Evolutionary conservation across 192 early-diverging fungal species (phyloP).

Genomic region (Phlyctochytrium planicorne): DNA sequence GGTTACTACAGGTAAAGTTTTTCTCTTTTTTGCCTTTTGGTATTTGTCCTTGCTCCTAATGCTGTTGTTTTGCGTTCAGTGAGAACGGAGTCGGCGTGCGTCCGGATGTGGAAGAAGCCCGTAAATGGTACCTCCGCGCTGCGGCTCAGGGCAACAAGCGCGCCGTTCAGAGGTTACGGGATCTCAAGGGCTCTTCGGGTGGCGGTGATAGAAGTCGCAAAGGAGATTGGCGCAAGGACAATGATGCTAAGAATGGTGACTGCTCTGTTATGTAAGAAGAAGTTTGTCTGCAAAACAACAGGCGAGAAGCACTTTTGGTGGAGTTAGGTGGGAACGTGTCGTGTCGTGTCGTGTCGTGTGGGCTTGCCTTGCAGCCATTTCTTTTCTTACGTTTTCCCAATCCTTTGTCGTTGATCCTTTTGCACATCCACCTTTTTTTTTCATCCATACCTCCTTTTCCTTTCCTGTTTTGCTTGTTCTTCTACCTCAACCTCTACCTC

Average conservation of each 20-base stretch:
- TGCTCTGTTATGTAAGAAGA: conserved; percentile 24
- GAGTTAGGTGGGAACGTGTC: too few relatives aligned
- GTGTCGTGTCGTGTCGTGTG: too few relatives aligned
- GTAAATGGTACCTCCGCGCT: conserved; percentile 84
- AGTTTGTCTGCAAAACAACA: too few relatives aligned
- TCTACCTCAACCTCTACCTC: too few relatives aligned
- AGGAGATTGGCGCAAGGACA: conserved; percentile 27
- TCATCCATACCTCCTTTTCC: neutral
- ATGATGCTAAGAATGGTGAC: conserved; percentile 19
- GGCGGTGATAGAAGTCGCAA: conserved; percentile 21
- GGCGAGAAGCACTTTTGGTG: too few relatives aligned
- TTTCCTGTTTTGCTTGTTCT: too few relatives aligned
- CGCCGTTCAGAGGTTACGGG: conserved; percentile 78
- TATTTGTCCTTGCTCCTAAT: neutral
- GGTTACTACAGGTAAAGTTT: conserved; percentile 74
- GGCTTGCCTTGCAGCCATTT: too few relatives aligned
- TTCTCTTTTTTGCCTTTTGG: neutral
- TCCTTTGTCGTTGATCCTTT: neutral
- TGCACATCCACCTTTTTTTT: neutral
- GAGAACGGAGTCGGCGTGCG: conserved; percentile 88
- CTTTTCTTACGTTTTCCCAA: too few relatives aligned
- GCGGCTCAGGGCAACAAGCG: conserved; percentile 82
- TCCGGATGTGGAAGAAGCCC: conserved; percentile 78
- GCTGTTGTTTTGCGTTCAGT: neutral
- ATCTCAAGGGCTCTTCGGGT: conserved; percentile 60